Conservation (phyloP, 371 early-diverging fungal species). For the Rhizomucor pusillus region DNA sequence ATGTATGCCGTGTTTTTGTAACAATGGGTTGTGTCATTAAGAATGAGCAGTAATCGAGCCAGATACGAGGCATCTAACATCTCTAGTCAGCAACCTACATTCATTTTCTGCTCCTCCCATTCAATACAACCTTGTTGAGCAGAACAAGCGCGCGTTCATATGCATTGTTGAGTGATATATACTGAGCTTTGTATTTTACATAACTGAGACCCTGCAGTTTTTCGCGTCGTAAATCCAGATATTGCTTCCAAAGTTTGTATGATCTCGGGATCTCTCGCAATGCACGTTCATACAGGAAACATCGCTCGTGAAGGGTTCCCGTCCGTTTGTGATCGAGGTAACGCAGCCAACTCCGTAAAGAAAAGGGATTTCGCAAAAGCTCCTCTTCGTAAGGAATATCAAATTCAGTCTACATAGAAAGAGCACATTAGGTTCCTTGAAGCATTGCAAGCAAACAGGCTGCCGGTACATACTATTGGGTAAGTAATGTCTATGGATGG, state of each 20-base stretch:
- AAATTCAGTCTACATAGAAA: slow-evolving; percentile 49
- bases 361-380: slow-evolving; percentile 79
- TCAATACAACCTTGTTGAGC: slow-evolving; percentile 91
- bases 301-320: slow-evolving; percentile 41
- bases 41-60: slow-evolving; percentile 76
- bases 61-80: slow-evolving; percentile 76
- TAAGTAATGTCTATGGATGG: too few species aligned
- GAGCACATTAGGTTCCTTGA: too few species aligned
- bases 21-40: slow-evolving; percentile 70
- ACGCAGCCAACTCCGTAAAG: slow-evolving; percentile 82
- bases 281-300: slow-evolving; percentile 86
- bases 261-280: slow-evolving; percentile 86
- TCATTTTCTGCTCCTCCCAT: not conserved
- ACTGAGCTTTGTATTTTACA: slow-evolving; percentile 52
- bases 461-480: too few species aligned
- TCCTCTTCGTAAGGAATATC: slow-evolving; percentile 91
- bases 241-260: slow-evolving; percentile 94
- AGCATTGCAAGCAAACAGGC: too few species aligned
- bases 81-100: not conserved
- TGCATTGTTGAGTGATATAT: slow-evolving; percentile 63
- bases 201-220: slow-evolving; percentile 52
- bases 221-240: slow-evolving; percentile 73
- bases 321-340: slow-evolving; percentile 86
- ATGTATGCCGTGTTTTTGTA: slow-evolving; percentile 76
- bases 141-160: slow-evolving; percentile 87